Percentiles rank a stretch among this genome's conserved stretches.
phyloP scores from a whole-genome alignment of 176 grass and related monocot species.

The Tillandsia leiboldiana region DNA sequence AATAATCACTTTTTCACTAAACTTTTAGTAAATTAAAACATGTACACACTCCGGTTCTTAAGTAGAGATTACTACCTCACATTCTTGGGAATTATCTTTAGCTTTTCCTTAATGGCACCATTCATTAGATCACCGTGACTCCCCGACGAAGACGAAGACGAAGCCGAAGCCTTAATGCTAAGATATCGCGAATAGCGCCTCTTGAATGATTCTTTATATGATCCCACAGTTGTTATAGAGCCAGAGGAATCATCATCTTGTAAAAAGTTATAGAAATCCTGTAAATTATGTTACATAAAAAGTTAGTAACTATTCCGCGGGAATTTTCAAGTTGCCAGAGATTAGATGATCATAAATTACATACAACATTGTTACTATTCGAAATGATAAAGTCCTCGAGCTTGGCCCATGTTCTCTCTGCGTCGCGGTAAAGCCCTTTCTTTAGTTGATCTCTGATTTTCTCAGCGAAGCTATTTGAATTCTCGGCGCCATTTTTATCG shows the following conservation, averaged over 20 bases:
- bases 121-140: constrained; percentile 43
- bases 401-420: constrained; percentile 37
- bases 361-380: constrained; percentile 47
- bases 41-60: not conserved
- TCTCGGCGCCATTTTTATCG: constrained; percentile 37
- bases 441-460: constrained; percentile 40
- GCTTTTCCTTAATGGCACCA: constrained; percentile 60
- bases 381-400: constrained; percentile 31
- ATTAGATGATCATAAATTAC: not conserved
- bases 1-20: not conserved
- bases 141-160: constrained; percentile 6
- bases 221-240: not conserved
- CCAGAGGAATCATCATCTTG: constrained; percentile 26
- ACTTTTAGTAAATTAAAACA: not conserved
- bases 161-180: constrained; percentile 21
- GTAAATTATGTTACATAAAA: constrained; percentile 7
- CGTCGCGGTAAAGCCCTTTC: constrained; percentile 26
- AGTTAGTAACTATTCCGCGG: not conserved
- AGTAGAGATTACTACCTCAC: constrained; percentile 18
- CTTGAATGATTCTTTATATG: constrained; percentile 15
- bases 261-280: constrained; percentile 88
- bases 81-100: constrained; percentile 57
- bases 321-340: not conserved
- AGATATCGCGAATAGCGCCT: constrained; percentile 46
- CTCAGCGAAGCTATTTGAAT: constrained; percentile 38